A percentile compares a stretch with the other conserved stretches of the same genome.
Evolutionary conservation across 2,329 filamentous ascomycete genomes (phyloP).

Genomic region (Aureobasidium uvarum): DNA sequence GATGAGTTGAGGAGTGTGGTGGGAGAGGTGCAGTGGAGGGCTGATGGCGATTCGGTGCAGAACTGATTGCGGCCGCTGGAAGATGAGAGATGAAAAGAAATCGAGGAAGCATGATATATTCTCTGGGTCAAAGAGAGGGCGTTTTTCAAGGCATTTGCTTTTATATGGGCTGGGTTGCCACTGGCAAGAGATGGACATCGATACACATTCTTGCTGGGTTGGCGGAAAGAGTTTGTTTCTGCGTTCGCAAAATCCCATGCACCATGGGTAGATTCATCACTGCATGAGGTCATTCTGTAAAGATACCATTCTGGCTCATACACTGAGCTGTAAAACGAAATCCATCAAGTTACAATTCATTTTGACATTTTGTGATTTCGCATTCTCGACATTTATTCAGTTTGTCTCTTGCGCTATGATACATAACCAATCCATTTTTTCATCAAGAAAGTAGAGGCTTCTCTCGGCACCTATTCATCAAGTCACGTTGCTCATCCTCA

Average conservation of each 20-base stretch:
- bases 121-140: background rate
- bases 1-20: slow-evolving; percentile 59
- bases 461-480: background rate
- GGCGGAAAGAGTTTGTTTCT: background rate
- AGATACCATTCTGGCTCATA: background rate
- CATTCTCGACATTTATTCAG: background rate
- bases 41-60: slow-evolving; percentile 3
- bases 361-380: background rate
- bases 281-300: background rate
- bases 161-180: background rate
- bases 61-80: background rate
- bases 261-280: background rate
- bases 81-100: background rate
- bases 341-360: no score
- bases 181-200: background rate
- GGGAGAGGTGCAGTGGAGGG: slow-evolving; percentile 54
- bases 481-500: background rate
- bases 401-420: background rate
- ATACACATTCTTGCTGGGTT: background rate
- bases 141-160: background rate
- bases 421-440: slow-evolving; percentile 2
- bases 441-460: background rate
- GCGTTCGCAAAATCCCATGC: background rate
- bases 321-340: background rate
- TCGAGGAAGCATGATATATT: background rate